A percentile compares a stretch with the other conserved stretches of the same genome.
Conservation (phyloP, 148 eudicot species). For the Talinum fruticosum region DNA sequence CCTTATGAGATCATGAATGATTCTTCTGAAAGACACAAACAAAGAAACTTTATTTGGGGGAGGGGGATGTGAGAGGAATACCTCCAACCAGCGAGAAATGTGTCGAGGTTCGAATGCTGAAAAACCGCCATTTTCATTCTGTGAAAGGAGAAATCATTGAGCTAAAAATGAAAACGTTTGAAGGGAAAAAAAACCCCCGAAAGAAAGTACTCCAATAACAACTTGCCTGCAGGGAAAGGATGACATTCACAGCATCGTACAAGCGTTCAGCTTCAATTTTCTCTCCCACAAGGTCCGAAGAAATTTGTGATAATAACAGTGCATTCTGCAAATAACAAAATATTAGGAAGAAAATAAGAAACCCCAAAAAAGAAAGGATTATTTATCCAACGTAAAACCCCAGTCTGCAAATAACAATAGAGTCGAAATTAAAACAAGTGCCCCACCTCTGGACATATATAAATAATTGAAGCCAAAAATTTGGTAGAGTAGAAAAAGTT, state of each 20-base stretch:
- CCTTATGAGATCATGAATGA: background rate
- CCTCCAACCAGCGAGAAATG: constrained; percentile 51
- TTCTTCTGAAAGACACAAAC: background rate
- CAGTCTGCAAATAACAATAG: too few relatives aligned
- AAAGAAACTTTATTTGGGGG: too few relatives aligned
- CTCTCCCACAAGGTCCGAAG: constrained; percentile 41
- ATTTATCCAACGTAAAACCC: too few relatives aligned
- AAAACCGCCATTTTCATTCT: constrained; percentile 55
- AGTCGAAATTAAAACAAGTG: too few relatives aligned
- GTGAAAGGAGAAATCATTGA: background rate
- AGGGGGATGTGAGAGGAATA: too few relatives aligned
- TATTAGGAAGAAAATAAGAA: background rate
- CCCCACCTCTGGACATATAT: too few relatives aligned
- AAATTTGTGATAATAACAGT: constrained; percentile 32
- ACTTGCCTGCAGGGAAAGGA: constrained; percentile 47
- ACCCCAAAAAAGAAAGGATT: too few relatives aligned
- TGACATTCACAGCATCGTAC: constrained; percentile 47
- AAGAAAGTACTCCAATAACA: background rate
- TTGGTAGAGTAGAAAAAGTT: too few relatives aligned
- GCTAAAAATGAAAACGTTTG: too few relatives aligned
- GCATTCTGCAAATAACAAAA: background rate
- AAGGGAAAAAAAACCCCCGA: background rate
- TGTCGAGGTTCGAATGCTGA: constrained; percentile 48
- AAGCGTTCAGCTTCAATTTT: constrained; percentile 23
- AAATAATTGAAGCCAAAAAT: too few relatives aligned